phyloP scores from a whole-genome alignment of 208 protist genomes.

The Leishmania aethiopica region DNA sequence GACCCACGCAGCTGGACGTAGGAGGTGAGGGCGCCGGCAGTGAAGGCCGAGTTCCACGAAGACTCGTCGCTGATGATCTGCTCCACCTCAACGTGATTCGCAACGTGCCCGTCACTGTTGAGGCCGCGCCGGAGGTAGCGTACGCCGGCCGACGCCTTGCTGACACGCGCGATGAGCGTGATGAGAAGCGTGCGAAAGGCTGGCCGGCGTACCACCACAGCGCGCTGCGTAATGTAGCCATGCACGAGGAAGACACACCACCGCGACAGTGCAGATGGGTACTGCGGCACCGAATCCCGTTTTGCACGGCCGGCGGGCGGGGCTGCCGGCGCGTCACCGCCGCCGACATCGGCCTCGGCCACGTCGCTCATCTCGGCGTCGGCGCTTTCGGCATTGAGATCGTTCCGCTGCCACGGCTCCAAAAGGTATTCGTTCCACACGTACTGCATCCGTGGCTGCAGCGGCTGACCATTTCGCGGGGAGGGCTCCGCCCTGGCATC shows the following conservation, averaged over 20 bases:
- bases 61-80: constrained; percentile 85
- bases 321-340: background rate
- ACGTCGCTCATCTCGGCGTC: background rate
- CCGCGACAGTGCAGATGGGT: constrained; percentile 21
- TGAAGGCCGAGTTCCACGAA: constrained; percentile 24
- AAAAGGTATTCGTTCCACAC: constrained; percentile 90
- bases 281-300: constrained; percentile 13
- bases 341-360: background rate
- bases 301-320: background rate
- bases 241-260: constrained; percentile 43
- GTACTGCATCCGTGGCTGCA: constrained; percentile 55
- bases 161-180: constrained; percentile 93
- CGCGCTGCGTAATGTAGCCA: constrained; percentile 41
- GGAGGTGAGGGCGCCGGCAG: constrained; percentile 44
- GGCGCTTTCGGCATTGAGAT: background rate
- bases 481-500: background rate
- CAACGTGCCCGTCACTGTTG: constrained; percentile 77
- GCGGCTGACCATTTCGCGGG: background rate
- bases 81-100: constrained; percentile 91
- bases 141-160: constrained; percentile 92
- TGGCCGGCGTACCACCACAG: constrained; percentile 27
- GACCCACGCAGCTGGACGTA: constrained; percentile 89
- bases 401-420: constrained; percentile 41
- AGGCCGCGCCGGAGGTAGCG: constrained; percentile 96
- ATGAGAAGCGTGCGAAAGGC: constrained; percentile 44